Conservation (phyloP, 495 filamentous ascomycete genomes). For the Sabuloglossum arenarium region DNA sequence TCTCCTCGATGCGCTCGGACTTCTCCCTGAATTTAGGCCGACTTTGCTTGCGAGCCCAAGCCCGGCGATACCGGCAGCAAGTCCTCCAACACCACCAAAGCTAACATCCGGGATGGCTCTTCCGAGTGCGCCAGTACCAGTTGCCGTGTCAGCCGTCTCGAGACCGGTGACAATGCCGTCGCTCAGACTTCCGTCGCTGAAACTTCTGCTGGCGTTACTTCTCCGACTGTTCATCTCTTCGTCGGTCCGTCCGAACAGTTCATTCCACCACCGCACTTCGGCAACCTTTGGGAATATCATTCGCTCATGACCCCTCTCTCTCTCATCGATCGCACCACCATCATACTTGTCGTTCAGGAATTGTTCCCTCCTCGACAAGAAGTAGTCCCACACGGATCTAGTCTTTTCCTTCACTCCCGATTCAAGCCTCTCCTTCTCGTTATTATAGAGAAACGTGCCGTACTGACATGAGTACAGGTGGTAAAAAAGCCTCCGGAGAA, state of each 20-base stretch:
- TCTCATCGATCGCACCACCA: conserved; percentile 55
- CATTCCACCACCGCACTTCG: conserved; percentile 76
- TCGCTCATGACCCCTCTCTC: conserved; percentile 53
- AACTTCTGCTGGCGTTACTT: not conserved
- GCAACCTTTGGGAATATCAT: conserved; percentile 56
- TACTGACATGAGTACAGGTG: conserved; percentile 95
- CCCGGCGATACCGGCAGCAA: conserved; percentile 5
- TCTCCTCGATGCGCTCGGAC: conserved; percentile 2
- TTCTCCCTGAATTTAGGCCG: too few species aligned
- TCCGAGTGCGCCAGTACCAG: conserved; percentile 5
- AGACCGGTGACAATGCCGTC: conserved; percentile 6
- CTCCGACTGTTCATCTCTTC: conserved; percentile 73
- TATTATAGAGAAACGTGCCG: conserved; percentile 91
- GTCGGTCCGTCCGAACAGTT: conserved; percentile 66
- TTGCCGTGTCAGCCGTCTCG: conserved; percentile 5
- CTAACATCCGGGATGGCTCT: conserved; percentile 5
- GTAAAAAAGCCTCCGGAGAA: conserved; percentile 75
- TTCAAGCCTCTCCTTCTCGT: conserved; percentile 74
- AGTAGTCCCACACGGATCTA: conserved; percentile 91
- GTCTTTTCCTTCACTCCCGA: conserved; percentile 47
- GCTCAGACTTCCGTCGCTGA: not conserved
- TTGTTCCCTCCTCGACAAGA: conserved; percentile 52
- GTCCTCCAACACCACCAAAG: not conserved
- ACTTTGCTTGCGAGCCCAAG: conserved; percentile 11
- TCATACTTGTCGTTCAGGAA: conserved; percentile 71